Conservation (phyloP, 2,329 filamentous ascomycete species). For the Apiospora rasikravindrae region DNA sequence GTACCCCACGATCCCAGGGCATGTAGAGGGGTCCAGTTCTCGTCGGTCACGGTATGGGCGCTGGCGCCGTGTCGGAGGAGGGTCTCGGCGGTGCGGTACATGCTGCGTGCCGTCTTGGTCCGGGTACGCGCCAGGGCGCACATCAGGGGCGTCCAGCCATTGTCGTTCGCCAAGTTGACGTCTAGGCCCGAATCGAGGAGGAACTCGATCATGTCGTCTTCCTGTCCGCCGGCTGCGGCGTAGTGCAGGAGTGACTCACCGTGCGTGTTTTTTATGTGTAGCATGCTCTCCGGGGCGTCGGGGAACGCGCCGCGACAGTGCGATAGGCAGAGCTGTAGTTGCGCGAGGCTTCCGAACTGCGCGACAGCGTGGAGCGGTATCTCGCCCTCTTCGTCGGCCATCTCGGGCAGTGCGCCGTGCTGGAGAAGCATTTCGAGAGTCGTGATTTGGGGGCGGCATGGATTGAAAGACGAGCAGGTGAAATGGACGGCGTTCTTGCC, state of each 20-base stretch:
- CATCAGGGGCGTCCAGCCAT: constrained; percentile 6
- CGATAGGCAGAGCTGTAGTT: background rate
- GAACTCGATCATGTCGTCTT: constrained; percentile 8
- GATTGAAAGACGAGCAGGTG: background rate
- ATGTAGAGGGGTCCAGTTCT: background rate
- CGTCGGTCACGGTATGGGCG: background rate
- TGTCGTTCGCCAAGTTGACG: background rate
- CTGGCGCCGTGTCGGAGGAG: background rate
- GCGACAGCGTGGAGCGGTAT: background rate
- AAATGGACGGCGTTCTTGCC: background rate
- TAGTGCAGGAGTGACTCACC: constrained; percentile 3
- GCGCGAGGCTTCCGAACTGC: background rate
- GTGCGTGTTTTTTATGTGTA: background rate
- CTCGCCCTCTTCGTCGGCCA: background rate
- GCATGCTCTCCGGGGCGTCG: background rate
- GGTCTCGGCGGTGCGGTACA: background rate
- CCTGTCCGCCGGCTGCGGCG: background rate
- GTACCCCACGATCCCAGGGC: background rate
- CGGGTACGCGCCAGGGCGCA: background rate
- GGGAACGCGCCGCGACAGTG: background rate
- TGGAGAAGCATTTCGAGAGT: background rate
- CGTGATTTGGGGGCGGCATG: background rate
- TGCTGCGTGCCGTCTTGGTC: background rate
- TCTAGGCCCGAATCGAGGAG: background rate
- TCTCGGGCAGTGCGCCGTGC: background rate